These are phyloP conservation scores for Pseudopyrenochaeta lycopersici DNA, from an alignment of 2,329 filamentous ascomycete genomes.

Conservation along the genomic window DNA sequence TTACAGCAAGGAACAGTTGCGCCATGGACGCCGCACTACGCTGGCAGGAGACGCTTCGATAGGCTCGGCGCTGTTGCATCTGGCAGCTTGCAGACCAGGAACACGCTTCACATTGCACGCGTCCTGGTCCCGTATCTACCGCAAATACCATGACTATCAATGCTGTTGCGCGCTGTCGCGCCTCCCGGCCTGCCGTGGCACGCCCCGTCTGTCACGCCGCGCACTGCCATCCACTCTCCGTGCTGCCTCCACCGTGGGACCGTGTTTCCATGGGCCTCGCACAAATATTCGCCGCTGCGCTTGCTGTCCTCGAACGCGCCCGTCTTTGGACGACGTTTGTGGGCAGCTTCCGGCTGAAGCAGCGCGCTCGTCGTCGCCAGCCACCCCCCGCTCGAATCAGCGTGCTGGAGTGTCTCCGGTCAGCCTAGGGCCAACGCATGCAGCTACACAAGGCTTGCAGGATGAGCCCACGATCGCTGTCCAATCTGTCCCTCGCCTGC, in stretches of 20 bases:
- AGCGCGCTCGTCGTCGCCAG: constrained; percentile 28
- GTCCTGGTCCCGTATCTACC: constrained; percentile 35
- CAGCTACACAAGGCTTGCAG: constrained; percentile 47
- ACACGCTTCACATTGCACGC: constrained; percentile 42
- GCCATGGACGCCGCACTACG: constrained; percentile 28
- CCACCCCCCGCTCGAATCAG: constrained; percentile 43
- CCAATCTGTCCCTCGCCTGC: constrained; percentile 41
- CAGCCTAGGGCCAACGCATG: constrained; percentile 47
- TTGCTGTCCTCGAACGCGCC: constrained; percentile 15
- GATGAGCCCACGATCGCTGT: constrained; percentile 36
- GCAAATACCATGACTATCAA: constrained; percentile 17
- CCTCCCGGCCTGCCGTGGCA: constrained; percentile 12
- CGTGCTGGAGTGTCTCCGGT: constrained; percentile 32
- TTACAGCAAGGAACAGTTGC: constrained; percentile 44
- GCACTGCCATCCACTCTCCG: constrained; percentile 9
- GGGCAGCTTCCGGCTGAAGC: constrained; percentile 13
- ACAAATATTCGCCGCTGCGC: constrained; percentile 22
- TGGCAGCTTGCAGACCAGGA: constrained; percentile 41
- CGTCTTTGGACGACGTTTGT: constrained; percentile 4
- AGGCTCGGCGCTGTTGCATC: constrained; percentile 43
- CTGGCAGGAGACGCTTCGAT: constrained; percentile 22
- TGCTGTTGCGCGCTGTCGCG: constrained; percentile 18
- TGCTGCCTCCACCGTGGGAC: constrained; percentile 17
- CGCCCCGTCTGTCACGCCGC: constrained; percentile 7
- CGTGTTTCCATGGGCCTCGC: constrained; percentile 14